Evolutionary conservation across 768 basidiomycete species (phyloP).

Genomic region (Tricholomella constricta): DNA sequence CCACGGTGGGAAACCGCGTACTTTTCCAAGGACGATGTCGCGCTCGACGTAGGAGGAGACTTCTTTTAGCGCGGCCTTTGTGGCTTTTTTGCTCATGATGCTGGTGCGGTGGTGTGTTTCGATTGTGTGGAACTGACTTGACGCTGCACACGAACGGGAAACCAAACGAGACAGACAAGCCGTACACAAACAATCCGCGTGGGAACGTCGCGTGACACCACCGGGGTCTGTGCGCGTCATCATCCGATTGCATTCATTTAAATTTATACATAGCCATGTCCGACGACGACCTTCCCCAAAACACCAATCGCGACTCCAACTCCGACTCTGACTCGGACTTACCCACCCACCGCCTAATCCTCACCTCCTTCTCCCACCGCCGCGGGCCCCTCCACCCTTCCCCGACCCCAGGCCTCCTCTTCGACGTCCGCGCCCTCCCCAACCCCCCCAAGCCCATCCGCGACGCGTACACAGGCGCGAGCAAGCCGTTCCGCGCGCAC

Average conservation of each 20-base stretch:
- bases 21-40: constrained; percentile 89
- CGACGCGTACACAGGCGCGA: neutral
- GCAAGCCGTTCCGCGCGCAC: neutral
- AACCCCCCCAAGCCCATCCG: constrained; percentile 4
- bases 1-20: constrained; percentile 96
- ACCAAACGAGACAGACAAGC: too few species aligned
- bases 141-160: too few species aligned
- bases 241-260: too few species aligned
- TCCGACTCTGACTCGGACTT: neutral
- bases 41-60: constrained; percentile 61
- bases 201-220: too few species aligned
- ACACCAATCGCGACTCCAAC: neutral
- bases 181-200: constrained; percentile 1
- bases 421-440: constrained; percentile 14
- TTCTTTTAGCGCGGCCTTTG: constrained; percentile 41
- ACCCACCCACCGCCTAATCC: neutral
- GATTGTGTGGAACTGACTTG: neutral
- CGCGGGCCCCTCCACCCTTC: constrained; percentile 6
- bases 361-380: constrained; percentile 10
- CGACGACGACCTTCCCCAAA: constrained; percentile 1
- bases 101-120: neutral
- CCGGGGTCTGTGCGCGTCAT: too few species aligned
- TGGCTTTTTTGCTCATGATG: constrained; percentile 60
- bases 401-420: constrained; percentile 4
- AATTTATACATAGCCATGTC: too few species aligned